Evolutionary conservation across 1,139 yeast species (phyloP), one percentile per base, ranked within the genome.

Genomic region (Eremothecium cymbalariae): DNA sequence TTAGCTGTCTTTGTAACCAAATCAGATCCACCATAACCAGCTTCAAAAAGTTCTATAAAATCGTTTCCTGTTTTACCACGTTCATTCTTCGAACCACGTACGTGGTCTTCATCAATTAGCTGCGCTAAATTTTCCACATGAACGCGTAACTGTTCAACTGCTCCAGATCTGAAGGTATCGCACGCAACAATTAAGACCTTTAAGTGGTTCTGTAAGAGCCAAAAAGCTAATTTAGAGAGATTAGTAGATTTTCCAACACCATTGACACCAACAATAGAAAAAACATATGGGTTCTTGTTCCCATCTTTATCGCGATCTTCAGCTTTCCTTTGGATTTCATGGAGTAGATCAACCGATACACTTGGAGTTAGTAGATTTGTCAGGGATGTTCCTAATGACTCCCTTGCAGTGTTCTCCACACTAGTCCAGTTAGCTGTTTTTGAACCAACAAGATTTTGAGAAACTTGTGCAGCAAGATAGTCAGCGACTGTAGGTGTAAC

Each of bases 181-280:
- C 98, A 90, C 0, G 98, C 98, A 28, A 95, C 94, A 48, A 90
- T 82, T 38, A 90, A 68, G 1, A 90, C 95, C 48, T 75, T 77
- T 55, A 84, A 70, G 55, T 88, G 77, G 58, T 90, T 90, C 55
- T 88, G 96, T 39, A 90, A 62, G 35, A 90, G 68, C 98, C 98
- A 90, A 55, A 84, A 93, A 1, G 95, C 98, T 38, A 90, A 65
- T 60, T 88, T 90, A 25, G 97, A 94, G 42, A 90, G 66, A 52
- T 86, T 93, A 3, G 98, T 93, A 0, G 96, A 88, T 59, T 93
- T 90, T 18, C 98, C 98, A 22, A 90, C 98, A 29, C 98, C 98
- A 56, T 90, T 90, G 17, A 90, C 98, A 21, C 98, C 98, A 20
- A 90, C 98, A 13, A 90, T 93, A 0, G 97, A 86, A 39, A 90